Evolutionary conservation across 495 filamentous ascomycete genomes (phyloP), one percentile per base, ranked within the genome.

Genomic region (Pseudotulostoma volvatum): DNA sequence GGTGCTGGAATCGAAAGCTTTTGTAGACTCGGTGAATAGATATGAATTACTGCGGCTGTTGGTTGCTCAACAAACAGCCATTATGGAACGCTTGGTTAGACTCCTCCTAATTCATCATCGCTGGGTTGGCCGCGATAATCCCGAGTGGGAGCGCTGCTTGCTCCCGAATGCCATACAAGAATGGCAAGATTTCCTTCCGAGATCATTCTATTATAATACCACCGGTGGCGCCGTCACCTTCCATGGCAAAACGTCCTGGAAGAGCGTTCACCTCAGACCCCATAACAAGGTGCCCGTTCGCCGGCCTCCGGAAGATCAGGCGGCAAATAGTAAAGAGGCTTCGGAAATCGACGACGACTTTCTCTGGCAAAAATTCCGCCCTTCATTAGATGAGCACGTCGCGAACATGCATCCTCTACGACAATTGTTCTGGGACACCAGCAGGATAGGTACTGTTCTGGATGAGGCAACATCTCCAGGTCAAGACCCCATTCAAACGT

Each of bases 161-260:
- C 42, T 71, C 7, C 71, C 70, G 0, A 50, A 53, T 18, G 47
- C 65, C 28, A 42, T 69, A 1, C 55, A 62, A 42, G 64, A 71
- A 46, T 77, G 73, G 57, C 44, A 41, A 7, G 56, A 58, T 33
- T 68, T 73, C 33, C 40, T 76, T 9, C 67, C 61, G 0, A 48
- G 52, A 14, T 37, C 38, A 0, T 46, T 61, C 41, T 5, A 17
- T 3, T 68, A 66, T 37, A 18, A 32, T 19, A 64, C 52, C 1
- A 11, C 36, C 0, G 45, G 45, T 1, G 61, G 62, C 7, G 18
- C 44, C 36, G 48, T 63, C 8, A 7, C n/a, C 9, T 21, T 44
- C 9, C n/a, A 31, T 9, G 52, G 55, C 7, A 14, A 9, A 16
- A 51, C 45, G 4, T 18, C 1, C 5, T 50, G 34, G 36, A 32